Evolutionary conservation across 768 basidiomycete genomes (phyloP).

Genomic region (Cyclocybe aegerita): DNA sequence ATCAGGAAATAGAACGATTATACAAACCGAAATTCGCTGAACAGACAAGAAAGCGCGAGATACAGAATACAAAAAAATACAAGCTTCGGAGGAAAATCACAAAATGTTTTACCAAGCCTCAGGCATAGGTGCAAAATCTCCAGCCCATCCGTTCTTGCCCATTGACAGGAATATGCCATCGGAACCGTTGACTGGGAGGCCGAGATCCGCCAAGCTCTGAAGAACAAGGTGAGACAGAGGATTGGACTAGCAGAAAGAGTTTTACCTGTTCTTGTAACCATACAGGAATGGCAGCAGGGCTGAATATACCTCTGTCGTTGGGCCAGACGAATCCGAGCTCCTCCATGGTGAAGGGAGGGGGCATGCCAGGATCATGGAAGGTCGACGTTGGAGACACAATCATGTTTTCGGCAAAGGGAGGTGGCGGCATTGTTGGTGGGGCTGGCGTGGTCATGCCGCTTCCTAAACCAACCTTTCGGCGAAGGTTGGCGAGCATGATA

Average conservation of each 20-base stretch:
- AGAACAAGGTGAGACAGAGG: conserved; percentile 5
- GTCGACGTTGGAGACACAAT: conserved; percentile 50
- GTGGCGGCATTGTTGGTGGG: conserved; percentile 48
- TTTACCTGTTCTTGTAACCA: conserved; percentile 90
- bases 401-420: conserved; percentile 54
- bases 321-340: conserved; percentile 83
- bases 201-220: conserved; percentile 86
- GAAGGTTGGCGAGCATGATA: conserved; percentile 90
- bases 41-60: conserved; percentile 1
- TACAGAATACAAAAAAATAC: conserved; percentile 5
- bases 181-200: conserved; percentile 87
- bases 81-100: neutral
- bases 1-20: conserved; percentile 2
- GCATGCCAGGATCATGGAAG: conserved; percentile 51
- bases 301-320: conserved; percentile 62
- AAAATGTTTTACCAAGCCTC: conserved; percentile 70
- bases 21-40: conserved; percentile 1
- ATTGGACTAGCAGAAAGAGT: neutral
- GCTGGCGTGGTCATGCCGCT: conserved; percentile 47
- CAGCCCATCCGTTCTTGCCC: conserved; percentile 72
- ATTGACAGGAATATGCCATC: conserved; percentile 88
- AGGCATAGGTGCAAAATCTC: conserved; percentile 74
- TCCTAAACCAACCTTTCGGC: conserved; percentile 78
- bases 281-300: conserved; percentile 77
- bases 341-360: conserved; percentile 77